Base-by-base conservation (phyloP, 2,329 filamentous ascomycete species). In the Falciphora oryzae region DNA sequence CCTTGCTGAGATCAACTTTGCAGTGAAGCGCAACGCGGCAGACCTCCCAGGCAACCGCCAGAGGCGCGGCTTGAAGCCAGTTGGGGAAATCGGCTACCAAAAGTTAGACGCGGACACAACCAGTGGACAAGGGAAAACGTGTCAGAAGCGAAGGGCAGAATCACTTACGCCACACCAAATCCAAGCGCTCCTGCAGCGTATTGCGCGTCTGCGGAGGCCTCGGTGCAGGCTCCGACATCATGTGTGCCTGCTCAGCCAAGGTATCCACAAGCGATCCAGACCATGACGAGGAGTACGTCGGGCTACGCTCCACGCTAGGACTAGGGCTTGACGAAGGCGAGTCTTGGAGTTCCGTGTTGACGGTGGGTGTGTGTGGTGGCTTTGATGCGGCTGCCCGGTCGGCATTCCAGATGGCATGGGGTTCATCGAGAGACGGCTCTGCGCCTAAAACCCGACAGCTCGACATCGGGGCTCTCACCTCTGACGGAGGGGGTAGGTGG, bases 1-100 rank as follows among this genome's bases (percentile, higher is more conserved):
- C 68, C 1, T 75, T 68, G 1, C 73, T 69, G 2, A 80, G 68
- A 32, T 80, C 72, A 2, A 83, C 75, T 0, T 71, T 71, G 65
- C 82, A 85, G 57, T 81, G 75, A 0, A 80, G 68, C 0, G 80
- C 79, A 25, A 81, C 77, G 14, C 84, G 77, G 0, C 79, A 77
- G 0, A 84, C 70, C 65, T 86, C 84, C 84, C 83, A 86, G 4
- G 78, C 69, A 6, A 85, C 74, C 2, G 78, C 76, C 3, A 85
- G 73, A 0, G 83, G 81, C 0, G 81, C 82, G 0, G 74, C 63
- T 3, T 76, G 74, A 4, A 84, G 72, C 63, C 75, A 75, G 0
- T 66, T 62, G 0, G 81, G 80, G 10, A 80, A 75, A n/a, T 69
- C 72, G 0, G 79, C 78, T 79, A 65, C 8, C 6, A 8, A 14